Evolutionary conservation across 1,284 basidiomycete species (phyloP).

Genomic region (Rhodotorula sp.): DNA sequence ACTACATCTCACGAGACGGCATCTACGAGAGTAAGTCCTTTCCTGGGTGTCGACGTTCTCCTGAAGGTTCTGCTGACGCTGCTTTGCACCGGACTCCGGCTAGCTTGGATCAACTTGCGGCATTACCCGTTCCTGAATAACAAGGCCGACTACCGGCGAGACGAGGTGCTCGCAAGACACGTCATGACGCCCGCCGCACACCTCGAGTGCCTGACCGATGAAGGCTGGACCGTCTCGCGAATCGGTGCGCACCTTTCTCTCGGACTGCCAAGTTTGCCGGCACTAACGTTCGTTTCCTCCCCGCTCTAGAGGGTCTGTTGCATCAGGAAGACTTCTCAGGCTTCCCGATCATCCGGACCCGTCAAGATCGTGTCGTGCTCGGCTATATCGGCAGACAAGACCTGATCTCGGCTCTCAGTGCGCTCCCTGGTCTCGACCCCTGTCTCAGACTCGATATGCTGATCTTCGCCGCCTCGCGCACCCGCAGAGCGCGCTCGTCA

Average conservation of each 20-base stretch:
- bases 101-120: constrained; percentile 49
- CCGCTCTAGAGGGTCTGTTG: constrained; percentile 29
- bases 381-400: constrained; percentile 90
- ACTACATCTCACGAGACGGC: constrained; percentile 43
- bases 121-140: constrained; percentile 69
- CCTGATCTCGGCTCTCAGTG: constrained; percentile 84
- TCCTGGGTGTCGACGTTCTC: fast-evolving
- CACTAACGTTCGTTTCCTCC: constrained; percentile 24
- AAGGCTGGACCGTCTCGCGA: constrained; percentile 31
- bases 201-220: constrained; percentile 29
- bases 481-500: constrained; percentile 19
- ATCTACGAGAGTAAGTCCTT: constrained; percentile 43
- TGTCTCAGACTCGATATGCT: not conserved
- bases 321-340: constrained; percentile 64
- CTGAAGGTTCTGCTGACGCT: not conserved
- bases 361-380: constrained; percentile 63
- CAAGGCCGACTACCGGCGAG: constrained; percentile 65
- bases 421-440: constrained; percentile 45
- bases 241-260: constrained; percentile 3
- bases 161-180: constrained; percentile 62
- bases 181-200: constrained; percentile 60
- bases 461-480: too few species aligned
- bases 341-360: constrained; percentile 70
- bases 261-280: constrained; percentile 41
- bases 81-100: not conserved